Evolutionary conservation across 2,329 filamentous ascomycete species (phyloP).

Genomic region (Claviceps sorghi): DNA sequence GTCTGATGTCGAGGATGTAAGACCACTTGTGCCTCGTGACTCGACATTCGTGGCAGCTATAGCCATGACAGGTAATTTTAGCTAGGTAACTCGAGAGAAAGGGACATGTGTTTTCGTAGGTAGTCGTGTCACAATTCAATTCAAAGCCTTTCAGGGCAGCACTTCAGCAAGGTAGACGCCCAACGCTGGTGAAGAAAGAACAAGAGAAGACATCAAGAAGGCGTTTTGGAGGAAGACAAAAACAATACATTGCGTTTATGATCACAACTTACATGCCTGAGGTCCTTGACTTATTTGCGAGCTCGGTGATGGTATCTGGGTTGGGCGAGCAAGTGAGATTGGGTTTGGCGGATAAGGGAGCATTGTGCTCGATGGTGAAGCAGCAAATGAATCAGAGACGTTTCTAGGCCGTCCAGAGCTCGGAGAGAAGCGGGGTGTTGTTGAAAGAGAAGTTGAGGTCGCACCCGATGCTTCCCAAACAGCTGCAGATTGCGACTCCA

Average conservation of each 20-base stretch:
- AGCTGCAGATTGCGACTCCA: conserved; percentile 1
- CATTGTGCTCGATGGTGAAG: conserved; percentile 7
- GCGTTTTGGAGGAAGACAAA: no score
- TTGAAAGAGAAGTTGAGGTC: conserved; percentile 11
- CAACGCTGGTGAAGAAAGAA: no score
- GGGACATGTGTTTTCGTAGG: not conserved
- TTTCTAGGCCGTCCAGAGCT: conserved; percentile 10
- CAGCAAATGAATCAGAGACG: conserved; percentile 8
- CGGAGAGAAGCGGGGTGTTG: conserved; percentile 6
- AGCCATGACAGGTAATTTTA: not conserved
- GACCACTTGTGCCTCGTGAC: not conserved
- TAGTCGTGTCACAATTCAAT: no score
- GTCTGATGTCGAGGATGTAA: conserved; percentile 11
- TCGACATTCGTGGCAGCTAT: not conserved
- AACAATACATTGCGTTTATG: not conserved
- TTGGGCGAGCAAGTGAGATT: conserved; percentile 2
- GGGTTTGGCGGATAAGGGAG: conserved; percentile 8
- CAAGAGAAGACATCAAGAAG: no score
- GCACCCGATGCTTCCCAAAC: conserved; percentile 8
- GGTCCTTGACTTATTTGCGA: conserved; percentile 1
- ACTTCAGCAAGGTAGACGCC: no score
- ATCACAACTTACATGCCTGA: conserved; percentile 3
- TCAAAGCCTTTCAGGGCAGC: no score
- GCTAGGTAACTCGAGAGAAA: not conserved
- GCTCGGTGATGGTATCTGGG: conserved; percentile 1